A percentile compares a stretch with the other conserved stretches of the same genome.
Evolutionary conservation across 2,329 filamentous ascomycete genomes (phyloP).

Genomic region (Verticillium albo-atrum): DNA sequence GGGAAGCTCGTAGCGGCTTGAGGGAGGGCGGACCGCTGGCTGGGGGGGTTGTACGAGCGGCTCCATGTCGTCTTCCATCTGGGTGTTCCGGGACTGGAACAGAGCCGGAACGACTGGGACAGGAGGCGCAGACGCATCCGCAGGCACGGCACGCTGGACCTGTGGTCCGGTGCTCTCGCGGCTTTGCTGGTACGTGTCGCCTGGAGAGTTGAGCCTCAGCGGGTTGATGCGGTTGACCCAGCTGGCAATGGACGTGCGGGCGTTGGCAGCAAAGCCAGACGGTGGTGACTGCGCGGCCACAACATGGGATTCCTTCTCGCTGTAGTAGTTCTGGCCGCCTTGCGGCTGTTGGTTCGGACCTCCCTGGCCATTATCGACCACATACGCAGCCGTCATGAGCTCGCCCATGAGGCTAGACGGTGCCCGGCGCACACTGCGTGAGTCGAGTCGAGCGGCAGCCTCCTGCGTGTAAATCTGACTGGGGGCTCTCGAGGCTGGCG

Average conservation of each 20-base stretch:
- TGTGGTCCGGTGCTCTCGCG: neutral
- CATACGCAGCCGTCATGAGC: constrained; percentile 15
- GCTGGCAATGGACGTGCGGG: constrained; percentile 15
- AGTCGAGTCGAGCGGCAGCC: constrained; percentile 1
- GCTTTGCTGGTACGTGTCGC: neutral
- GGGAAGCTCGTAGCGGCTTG: neutral
- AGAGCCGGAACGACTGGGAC: constrained; percentile 5
- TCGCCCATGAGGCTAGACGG: constrained; percentile 15
- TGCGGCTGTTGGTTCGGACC: constrained; percentile 2
- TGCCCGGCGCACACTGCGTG: neutral
- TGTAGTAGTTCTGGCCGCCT: constrained; percentile 9
- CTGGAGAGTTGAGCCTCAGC: constrained; percentile 15
- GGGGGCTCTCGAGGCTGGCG: neutral
- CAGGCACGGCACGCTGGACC: neutral
- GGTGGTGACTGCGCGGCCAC: neutral
- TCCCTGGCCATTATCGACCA: constrained; percentile 12
- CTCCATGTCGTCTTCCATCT: neutral
- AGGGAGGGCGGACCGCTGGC: neutral
- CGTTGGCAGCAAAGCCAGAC: neutral
- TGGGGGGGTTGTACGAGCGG: neutral
- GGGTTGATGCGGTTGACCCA: constrained; percentile 19
- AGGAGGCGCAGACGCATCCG: constrained; percentile 1
- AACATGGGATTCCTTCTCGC: constrained; percentile 10
- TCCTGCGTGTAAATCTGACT: constrained; percentile 1
- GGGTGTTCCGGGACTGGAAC: constrained; percentile 1